Conservation (phyloP, 345 rosid genomes). For the Adansonia digitata region DNA sequence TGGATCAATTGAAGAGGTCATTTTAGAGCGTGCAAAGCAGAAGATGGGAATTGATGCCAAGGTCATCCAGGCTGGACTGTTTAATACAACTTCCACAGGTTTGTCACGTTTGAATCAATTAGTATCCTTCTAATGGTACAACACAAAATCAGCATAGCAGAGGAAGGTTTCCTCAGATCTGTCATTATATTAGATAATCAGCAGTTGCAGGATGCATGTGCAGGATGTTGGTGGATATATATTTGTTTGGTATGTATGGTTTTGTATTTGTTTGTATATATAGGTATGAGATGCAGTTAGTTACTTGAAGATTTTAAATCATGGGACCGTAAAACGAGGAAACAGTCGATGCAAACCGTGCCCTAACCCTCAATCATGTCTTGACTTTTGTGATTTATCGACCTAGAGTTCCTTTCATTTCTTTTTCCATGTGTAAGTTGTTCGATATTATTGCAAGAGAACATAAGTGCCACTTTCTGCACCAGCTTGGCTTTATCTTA, state of each 20-base stretch:
- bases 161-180: background rate
- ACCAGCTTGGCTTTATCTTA: too few relatives aligned
- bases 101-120: slow-evolving; percentile 13
- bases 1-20: slow-evolving; percentile 97
- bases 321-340: background rate
- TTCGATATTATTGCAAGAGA: background rate
- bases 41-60: slow-evolving; percentile 99
- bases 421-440: background rate
- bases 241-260: background rate
- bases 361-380: background rate
- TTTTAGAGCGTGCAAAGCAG: slow-evolving; percentile 97
- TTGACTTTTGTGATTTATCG: background rate
- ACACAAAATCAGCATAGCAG: background rate
- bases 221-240: background rate
- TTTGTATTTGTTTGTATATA: background rate
- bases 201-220: background rate
- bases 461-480: background rate
- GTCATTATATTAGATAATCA: background rate
- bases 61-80: slow-evolving; percentile 99
- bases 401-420: too few relatives aligned
- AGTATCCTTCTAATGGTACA: background rate
- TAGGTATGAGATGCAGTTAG: background rate
- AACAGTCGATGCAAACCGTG: background rate
- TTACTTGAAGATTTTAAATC: background rate
- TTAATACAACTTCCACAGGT: slow-evolving; percentile 98